Evolutionary conservation across 2,329 filamentous ascomycete species (phyloP).

Genomic region (Rosellinia necatrix): DNA sequence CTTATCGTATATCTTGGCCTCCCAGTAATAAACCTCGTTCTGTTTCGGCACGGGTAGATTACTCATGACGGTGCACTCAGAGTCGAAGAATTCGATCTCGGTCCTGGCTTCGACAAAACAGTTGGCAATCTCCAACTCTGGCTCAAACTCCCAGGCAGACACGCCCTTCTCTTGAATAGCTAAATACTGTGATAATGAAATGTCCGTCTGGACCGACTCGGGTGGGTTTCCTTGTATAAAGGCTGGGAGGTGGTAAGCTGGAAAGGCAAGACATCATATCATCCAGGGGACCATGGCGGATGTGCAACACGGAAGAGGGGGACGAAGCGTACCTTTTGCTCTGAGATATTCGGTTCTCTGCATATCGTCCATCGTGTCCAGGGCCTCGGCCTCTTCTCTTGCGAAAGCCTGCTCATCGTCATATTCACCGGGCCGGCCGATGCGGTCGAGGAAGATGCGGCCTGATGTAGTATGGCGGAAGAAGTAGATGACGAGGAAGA

Average conservation of each 20-base stretch:
- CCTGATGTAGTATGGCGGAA: slow-evolving; percentile 88
- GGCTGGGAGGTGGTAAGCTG: slow-evolving; percentile 56
- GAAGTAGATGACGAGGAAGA: slow-evolving; percentile 86
- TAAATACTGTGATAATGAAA: slow-evolving; percentile 94
- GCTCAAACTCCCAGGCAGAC: slow-evolving; percentile 99
- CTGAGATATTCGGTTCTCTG: slow-evolving; percentile 87
- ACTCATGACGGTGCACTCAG: slow-evolving; percentile 94
- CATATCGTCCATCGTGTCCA: slow-evolving; percentile 95
- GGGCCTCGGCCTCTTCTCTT: slow-evolving; percentile 90
- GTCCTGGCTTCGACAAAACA: slow-evolving; percentile 97
- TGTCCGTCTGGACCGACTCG: slow-evolving; percentile 94
- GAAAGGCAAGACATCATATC: background rate
- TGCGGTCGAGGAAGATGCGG: slow-evolving; percentile 88
- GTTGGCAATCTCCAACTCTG: slow-evolving; percentile 97
- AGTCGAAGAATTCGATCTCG: slow-evolving; percentile 98
- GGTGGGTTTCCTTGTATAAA: slow-evolving; percentile 94
- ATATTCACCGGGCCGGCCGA: slow-evolving; percentile 92
- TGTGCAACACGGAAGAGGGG: slow-evolving; percentile 9
- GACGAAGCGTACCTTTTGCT: slow-evolving; percentile 77
- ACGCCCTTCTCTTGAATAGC: slow-evolving; percentile 99
- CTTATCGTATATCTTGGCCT: slow-evolving; percentile 98
- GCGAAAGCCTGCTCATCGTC: slow-evolving; percentile 96
- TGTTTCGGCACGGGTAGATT: slow-evolving; percentile 97
- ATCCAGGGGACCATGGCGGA: background rate
- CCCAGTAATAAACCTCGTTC: slow-evolving; percentile 99